Conservation (phyloP, 805 yeast genomes). For the Torulaspora quercuum region DNA sequence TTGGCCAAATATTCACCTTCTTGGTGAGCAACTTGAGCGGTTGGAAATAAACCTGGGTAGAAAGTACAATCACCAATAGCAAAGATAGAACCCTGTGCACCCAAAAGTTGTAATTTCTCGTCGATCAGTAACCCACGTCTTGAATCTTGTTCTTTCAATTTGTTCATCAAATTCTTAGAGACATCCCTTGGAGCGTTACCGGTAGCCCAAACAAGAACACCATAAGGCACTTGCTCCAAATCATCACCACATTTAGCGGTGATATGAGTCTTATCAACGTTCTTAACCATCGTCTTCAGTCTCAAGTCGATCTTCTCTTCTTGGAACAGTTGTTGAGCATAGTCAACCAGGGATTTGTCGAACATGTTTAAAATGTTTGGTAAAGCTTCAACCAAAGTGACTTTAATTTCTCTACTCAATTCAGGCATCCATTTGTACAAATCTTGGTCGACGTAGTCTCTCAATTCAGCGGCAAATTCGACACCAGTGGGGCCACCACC, state of each 20-base stretch:
- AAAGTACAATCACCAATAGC: conserved; percentile 95
- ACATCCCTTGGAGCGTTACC: conserved; percentile 89
- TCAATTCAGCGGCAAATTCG: conserved; percentile 93
- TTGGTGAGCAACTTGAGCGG: conserved; percentile 97
- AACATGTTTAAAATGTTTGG: conserved; percentile 82
- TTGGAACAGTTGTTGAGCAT: conserved; percentile 75
- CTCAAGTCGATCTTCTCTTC: conserved; percentile 66
- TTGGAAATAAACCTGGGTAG: conserved; percentile 83
- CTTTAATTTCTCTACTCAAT: conserved; percentile 75
- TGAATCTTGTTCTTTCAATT: conserved; percentile 72
- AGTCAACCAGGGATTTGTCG: conserved; percentile 63
- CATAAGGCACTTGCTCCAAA: conserved; percentile 83
- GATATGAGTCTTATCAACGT: conserved; percentile 69
- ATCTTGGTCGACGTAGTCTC: conserved; percentile 91
- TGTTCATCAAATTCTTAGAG: conserved; percentile 59
- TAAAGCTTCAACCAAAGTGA: conserved; percentile 83
- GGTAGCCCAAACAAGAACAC: conserved; percentile 94
- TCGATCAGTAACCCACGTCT: conserved; percentile 88
- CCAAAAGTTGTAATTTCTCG: conserved; percentile 77
- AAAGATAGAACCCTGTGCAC: conserved; percentile 69
- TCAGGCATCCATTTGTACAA: conserved; percentile 85
- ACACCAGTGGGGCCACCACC: conserved; percentile 99
- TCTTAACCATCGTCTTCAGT: conserved; percentile 84
- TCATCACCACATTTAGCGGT: conserved; percentile 64
- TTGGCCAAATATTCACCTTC: conserved; percentile 80